Evolutionary conservation across 768 basidiomycete genomes (phyloP), one percentile per base, ranked within the genome.

Genomic region (Bullera alba): DNA sequence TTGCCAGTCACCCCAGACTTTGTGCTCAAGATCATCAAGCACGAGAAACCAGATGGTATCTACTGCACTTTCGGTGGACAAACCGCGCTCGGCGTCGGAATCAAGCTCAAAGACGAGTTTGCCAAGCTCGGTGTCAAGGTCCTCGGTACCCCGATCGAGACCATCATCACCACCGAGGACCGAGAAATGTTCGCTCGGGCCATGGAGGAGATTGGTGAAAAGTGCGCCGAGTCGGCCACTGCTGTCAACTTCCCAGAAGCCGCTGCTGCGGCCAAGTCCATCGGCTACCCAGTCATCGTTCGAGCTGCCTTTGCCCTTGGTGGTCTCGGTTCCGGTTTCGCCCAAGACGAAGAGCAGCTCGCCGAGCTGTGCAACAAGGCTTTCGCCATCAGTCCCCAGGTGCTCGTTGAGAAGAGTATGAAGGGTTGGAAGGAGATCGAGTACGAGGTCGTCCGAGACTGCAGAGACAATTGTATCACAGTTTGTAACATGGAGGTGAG

Each of bases 351-450:
- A 71, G 77, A 73, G n/a, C 87, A 96, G 76, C 77, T 99, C 51
- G 80, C 81, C 56, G 85, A 86, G 27, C 76, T 99, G 17, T 96
- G 92, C 69, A 80, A 78, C 60, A 95, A 92, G 76, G 93, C 95
- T 8, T 97, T 99, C 67, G 92, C 93, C 38, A 96, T 90, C 14
- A 91, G 88, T 62, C 91, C 93, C 37, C 95, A 97, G 74, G 92
- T 99, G 0, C 78, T 99, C n/a, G 90, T 99, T 15, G 95, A 99
- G 78, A 92, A 83, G 79, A 91, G 87, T 63, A 97, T 97, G 93
- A 97, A 97, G 76, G 93, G 93, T 2, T 99, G 93, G 93, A 97
- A 99, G 76, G 93, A 99, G 77, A 93, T 99, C 59, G 93, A 99
- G 76, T 99, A 99, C 63, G 93, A 99, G 70, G 93, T 99, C 43